A percentile compares a stretch with the other conserved stretches of the same genome.
These are phyloP conservation scores for Leishmania aethiopica DNA, from an alignment of 208 protist species.

Conservation along the genomic window DNA sequence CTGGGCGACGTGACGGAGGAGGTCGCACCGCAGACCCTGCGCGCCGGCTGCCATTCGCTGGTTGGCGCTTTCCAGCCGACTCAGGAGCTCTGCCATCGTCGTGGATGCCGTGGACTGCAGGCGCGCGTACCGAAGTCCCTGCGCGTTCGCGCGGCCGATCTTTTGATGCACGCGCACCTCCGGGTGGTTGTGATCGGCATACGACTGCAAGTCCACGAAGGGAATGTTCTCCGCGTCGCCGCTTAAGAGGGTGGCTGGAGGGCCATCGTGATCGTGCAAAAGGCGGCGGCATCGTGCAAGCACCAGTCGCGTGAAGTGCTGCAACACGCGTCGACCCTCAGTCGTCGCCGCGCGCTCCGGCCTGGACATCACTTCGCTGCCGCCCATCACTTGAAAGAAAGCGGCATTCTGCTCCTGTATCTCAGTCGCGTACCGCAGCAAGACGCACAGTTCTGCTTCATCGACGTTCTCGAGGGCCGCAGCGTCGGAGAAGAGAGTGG, in stretches of 20 bases:
- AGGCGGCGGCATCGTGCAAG: constrained; percentile 66
- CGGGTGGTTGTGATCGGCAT: constrained; percentile 60
- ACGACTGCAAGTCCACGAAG: constrained; percentile 64
- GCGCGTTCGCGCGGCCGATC: constrained; percentile 69
- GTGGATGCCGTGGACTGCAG: constrained; percentile 53
- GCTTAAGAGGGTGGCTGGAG: constrained; percentile 58
- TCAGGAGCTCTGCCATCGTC: constrained; percentile 53
- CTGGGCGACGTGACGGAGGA: constrained; percentile 74
- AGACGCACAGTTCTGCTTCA: constrained; percentile 53
- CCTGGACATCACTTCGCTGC: too few relatives aligned
- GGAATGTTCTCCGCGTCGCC: constrained; percentile 75
- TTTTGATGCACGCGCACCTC: constrained; percentile 69
- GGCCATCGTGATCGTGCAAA: constrained; percentile 43
- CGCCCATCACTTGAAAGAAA: constrained; percentile 36
- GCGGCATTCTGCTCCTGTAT: constrained; percentile 54
- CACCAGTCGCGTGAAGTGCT: constrained; percentile 46
- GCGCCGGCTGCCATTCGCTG: constrained; percentile 5
- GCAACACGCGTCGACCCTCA: constrained; percentile 6
- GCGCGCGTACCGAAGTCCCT: constrained; percentile 60
- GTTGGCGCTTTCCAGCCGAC: constrained; percentile 41
- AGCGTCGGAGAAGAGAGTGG: constrained; percentile 37
- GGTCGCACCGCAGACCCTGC: constrained; percentile 47
- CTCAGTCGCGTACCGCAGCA: constrained; percentile 59
- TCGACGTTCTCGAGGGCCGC: constrained; percentile 68
- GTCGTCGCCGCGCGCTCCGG: not conserved